Base-by-base conservation (phyloP, 495 filamentous ascomycete genomes). In the Neurospora sp. region DNA sequence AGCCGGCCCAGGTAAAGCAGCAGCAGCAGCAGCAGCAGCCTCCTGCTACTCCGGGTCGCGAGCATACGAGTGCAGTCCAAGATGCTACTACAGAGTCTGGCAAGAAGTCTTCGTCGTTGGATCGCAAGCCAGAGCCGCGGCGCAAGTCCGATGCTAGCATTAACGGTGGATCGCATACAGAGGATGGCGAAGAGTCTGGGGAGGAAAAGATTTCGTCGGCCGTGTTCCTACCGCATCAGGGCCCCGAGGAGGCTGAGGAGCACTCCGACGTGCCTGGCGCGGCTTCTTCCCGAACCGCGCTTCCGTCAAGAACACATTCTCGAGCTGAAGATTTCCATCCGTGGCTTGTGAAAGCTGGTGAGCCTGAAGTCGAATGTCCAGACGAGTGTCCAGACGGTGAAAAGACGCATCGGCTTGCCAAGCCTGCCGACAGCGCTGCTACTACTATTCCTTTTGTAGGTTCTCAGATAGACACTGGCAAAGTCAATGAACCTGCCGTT, bases 131-230 rank as follows among this genome's bases (percentile, higher is more conserved):
- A 12, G 76, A 79, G 59, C 45, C 69, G 9, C 71, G 76, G 38
- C 75, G 80, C 20, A 73, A 75, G 35, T 79, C 76, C 27, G 80
- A 79, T 72, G 80, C 77, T 71, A 76, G 76, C 69, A 76, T 75
- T 59, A 78, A 78, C 70, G 73, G 72, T 73, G 74, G 78, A 69
- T 85, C 85, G 79, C 83, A 80, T 72, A 81, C 80, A 70, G 86
- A 87, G 76, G 92, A 92, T 70, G 92, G 92, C 41, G 93, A 97
- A 37, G 93, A 96, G 71, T 94, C 93, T 53, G 92, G 92, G 31
- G 89, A 94, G 79, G 96, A 98, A 78, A 93, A 97, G 80, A 98
- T 99, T 68, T 94, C 92, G 9, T 98, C 95, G 47, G 95, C 95
- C 12, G 85, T 97, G 70, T 99, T 98, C 80, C 88, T 96, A 74